phyloP scores from a whole-genome alignment of 495 filamentous ascomycete genomes.

The Xylaria curta region DNA sequence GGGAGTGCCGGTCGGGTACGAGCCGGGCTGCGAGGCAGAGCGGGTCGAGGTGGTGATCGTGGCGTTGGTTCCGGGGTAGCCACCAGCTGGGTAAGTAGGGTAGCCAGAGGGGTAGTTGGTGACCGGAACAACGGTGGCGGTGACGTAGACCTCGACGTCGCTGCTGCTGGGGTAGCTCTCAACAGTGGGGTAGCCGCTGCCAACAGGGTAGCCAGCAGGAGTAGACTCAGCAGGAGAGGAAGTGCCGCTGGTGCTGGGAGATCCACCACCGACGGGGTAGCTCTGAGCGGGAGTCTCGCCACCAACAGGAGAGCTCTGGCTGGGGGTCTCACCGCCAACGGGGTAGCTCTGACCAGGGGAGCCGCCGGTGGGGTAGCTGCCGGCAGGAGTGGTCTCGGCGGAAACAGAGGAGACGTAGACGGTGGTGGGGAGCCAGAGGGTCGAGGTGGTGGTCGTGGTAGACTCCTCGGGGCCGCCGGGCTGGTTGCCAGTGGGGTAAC shows the following conservation, averaged over 20 bases:
- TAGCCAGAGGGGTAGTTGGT: conserved; percentile 28
- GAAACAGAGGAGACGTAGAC: conserved; percentile 21
- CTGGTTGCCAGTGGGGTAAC: conserved; percentile 9
- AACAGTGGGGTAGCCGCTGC: not conserved
- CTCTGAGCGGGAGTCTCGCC: not conserved
- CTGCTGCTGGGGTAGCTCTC: conserved; percentile 33
- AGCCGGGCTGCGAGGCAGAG: conserved; percentile 5
- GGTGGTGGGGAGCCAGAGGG: conserved; percentile 25
- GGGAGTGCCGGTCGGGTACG: conserved; percentile 2
- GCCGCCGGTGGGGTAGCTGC: conserved; percentile 12
- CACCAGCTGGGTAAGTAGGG: conserved; percentile 19
- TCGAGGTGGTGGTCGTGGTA: conserved; percentile 29
- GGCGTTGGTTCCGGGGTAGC: conserved; percentile 24
- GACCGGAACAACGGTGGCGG: conserved; percentile 31
- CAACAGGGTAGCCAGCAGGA: not conserved
- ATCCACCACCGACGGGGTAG: conserved; percentile 2
- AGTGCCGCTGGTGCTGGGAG: not conserved
- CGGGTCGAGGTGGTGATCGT: conserved; percentile 16
- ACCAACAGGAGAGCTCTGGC: not conserved
- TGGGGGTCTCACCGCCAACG: not conserved
- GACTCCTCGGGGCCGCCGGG: conserved; percentile 13
- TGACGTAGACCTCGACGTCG: conserved; percentile 29
- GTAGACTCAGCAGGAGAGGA: not conserved
- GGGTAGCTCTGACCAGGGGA: conserved; percentile 19
- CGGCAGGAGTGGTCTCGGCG: conserved; percentile 11